Evolutionary conservation across 306 rosid species (phyloP), one percentile per base, ranked within the genome.

Genomic region (Fragaria nilgerrensis): DNA sequence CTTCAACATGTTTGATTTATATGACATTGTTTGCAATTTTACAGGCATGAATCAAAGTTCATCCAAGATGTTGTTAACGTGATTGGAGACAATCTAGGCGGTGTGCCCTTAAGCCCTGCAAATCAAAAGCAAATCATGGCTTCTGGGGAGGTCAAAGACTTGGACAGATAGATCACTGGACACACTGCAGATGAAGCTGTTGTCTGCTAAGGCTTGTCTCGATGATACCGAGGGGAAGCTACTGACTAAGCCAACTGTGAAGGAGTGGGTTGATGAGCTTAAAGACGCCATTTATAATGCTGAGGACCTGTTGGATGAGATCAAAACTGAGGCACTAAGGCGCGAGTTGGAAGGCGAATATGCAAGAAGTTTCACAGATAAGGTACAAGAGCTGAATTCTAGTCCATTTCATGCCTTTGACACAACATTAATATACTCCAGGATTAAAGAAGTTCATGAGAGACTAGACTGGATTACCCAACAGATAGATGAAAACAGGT

Each of bases 181-280:
- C 22, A 5, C 0, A 3, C 17, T 50, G 9, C 7, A 50, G 2
- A 17, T 14, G 56, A 50, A 17, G 27, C 14, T 82, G 63, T 7
- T 58, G 12, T 64, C 74, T 32, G 49, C 53, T 32, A 45, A 43
- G 4, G 39, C 34, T 11, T 29, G 75, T 73, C 62, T 78, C 3
- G 61, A 70, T 4, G 80, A 74, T 34, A 80, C 86, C 5, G 83
- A 78, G 61, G 70, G 62, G 0, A 74, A 48, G 74, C 80, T 68
- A 58, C 22, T 82, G 10, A 3, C 25, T 12, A 29, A 83, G 6
- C 56, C 34, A 1, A 15, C n/a, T 5, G 50, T 79, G 15, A 78
- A 44, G 43, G 64, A 22, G 11, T 79, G 77, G 75, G 49, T 83
- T 9, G 70, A 62, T 14, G 17, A 41, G 15, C 77, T 78, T 37